Percentiles rank a stretch among this genome's conserved stretches.
These are phyloP conservation scores for sorghum (Sorghum bicolor) DNA, from an alignment of 176 grass and related monocot species.

Conservation along the genomic window DNA sequence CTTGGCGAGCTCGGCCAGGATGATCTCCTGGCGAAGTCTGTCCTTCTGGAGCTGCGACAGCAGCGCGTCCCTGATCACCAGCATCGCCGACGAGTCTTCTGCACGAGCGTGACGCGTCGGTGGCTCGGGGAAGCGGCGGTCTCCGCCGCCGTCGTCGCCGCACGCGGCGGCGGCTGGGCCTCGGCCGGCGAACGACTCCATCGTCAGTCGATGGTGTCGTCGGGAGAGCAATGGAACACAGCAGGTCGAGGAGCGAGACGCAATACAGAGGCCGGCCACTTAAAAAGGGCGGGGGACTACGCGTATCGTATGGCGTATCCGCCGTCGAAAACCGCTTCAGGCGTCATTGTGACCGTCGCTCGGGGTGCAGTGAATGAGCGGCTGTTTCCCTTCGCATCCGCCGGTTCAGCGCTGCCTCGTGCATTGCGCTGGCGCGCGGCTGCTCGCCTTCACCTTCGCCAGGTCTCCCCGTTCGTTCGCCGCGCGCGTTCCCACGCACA, in stretches of 20 bases:
- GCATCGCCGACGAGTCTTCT: neutral
- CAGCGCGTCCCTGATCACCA: conserved; percentile 35
- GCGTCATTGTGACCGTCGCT: too few species aligned
- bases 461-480: neutral
- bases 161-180: neutral
- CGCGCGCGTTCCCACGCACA: neutral
- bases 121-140: conserved; percentile 12
- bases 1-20: conserved; percentile 32
- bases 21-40: conserved; percentile 36
- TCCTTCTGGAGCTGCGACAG: conserved; percentile 38
- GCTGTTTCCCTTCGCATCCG: neutral
- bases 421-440: neutral
- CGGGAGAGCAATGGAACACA: neutral
- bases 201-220: neutral
- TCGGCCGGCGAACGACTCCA: neutral
- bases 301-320: neutral
- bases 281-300: neutral
- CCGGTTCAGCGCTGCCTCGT: conserved; percentile 1
- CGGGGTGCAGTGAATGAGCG: too few species aligned
- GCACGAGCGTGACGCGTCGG: neutral
- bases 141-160: neutral
- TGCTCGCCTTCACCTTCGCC: neutral
- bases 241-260: neutral
- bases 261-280: neutral
- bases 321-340: too few species aligned